Conservation (phyloP, 1,139 yeast genomes). For the Candida tetrigidarum region DNA sequence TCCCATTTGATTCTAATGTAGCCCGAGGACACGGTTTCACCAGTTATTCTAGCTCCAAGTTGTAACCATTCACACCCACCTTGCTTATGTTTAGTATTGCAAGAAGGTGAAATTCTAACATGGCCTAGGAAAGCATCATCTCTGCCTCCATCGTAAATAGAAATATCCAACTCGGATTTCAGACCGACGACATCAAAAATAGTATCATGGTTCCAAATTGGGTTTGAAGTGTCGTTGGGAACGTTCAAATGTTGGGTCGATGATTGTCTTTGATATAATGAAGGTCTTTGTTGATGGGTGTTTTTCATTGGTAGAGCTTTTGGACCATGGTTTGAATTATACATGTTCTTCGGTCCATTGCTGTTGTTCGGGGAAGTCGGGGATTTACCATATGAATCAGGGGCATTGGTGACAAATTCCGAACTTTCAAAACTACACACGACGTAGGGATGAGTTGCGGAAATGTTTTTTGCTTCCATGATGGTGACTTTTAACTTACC, state of each 20-base stretch:
- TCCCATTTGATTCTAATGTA: conserved; percentile 75
- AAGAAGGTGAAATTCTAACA: conserved; percentile 68
- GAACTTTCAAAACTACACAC: conserved; percentile 94
- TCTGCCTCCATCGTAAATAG: conserved; percentile 82
- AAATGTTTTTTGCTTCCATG: conserved; percentile 69
- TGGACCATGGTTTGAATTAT: conserved; percentile 20
- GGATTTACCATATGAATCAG: conserved; percentile 60
- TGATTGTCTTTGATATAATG: conserved; percentile 63
- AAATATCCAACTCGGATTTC: conserved; percentile 80
- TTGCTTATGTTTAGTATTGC: conserved; percentile 41
- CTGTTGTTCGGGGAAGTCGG: conserved; percentile 36
- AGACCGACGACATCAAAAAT: conserved; percentile 89
- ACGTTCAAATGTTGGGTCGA: conserved; percentile 61
- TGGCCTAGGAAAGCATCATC: conserved; percentile 90
- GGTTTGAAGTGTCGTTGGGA: conserved; percentile 49
- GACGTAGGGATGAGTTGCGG: conserved; percentile 78
- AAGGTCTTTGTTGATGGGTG: conserved; percentile 36
- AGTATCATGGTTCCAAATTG: conserved; percentile 91
- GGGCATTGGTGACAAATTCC: conserved; percentile 85
- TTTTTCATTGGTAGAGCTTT: conserved; percentile 23
- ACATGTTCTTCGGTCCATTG: conserved; percentile 15
- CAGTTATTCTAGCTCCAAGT: conserved; percentile 72
- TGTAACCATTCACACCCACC: conserved; percentile 68
- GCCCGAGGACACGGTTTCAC: conserved; percentile 73
- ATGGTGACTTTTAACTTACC: conserved; percentile 85